Percentiles rank a stretch among this genome's conserved stretches.
Evolutionary conservation across 441 rosid genomes (phyloP).

Genomic region (Erysimum cheiri): DNA sequence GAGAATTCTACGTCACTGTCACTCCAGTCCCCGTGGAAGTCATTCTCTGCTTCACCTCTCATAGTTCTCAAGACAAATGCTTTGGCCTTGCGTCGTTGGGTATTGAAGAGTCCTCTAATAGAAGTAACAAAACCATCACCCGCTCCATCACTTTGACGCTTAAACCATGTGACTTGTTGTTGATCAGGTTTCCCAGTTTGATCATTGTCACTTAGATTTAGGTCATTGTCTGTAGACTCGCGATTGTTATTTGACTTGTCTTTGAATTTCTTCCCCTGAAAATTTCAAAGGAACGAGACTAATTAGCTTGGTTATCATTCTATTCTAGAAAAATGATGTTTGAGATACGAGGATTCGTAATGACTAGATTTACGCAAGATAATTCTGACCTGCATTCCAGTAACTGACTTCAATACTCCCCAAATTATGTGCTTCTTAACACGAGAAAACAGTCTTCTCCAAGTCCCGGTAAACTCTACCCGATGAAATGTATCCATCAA

Average conservation of each 20-base stretch:
- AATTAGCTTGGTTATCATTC: constrained; percentile 14
- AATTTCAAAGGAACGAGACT: constrained; percentile 15
- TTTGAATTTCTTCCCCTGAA: constrained; percentile 97
- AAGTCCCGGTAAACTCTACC: constrained; percentile 83
- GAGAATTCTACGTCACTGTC: constrained; percentile 91
- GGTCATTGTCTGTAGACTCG: constrained; percentile 70
- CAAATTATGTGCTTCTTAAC: constrained; percentile 94
- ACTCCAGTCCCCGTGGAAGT: constrained; percentile 93
- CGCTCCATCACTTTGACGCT: constrained; percentile 93
- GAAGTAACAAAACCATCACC: constrained; percentile 99
- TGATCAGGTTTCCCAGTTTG: constrained; percentile 75
- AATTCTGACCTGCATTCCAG: constrained; percentile 89
- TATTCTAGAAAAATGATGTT: neutral
- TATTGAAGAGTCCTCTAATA: constrained; percentile 88
- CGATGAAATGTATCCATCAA: constrained; percentile 95
- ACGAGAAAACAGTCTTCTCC: constrained; percentile 92
- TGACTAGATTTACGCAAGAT: neutral
- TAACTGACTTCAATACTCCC: constrained; percentile 95
- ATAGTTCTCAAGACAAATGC: constrained; percentile 95
- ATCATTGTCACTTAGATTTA: constrained; percentile 85
- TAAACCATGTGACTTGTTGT: constrained; percentile 72
- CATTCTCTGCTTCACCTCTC: constrained; percentile 98
- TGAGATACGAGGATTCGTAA: neutral
- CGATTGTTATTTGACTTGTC: constrained; percentile 75
- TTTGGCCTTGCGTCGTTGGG: constrained; percentile 94